Evolutionary conservation across 495 filamentous ascomycete species (phyloP).

Genomic region (Neurospora discreta): DNA sequence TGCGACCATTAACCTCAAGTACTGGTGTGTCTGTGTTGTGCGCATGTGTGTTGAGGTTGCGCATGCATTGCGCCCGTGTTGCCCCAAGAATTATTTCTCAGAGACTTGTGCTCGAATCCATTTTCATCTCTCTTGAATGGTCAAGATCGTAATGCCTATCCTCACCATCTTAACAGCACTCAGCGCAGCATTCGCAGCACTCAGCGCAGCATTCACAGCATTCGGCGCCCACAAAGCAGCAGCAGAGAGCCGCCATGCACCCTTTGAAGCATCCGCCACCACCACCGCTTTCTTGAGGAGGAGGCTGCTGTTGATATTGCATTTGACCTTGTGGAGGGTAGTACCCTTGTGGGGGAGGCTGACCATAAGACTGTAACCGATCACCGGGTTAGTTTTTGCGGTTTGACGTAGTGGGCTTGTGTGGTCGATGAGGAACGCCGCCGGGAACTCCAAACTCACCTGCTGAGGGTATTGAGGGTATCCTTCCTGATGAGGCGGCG

Average conservation of each 20-base stretch:
- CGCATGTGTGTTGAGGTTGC: background rate
- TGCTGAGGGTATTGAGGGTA: slow-evolving; percentile 22
- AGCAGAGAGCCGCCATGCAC: slow-evolving; percentile 62
- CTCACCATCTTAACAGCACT: slow-evolving; percentile 31
- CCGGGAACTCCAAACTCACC: slow-evolving; percentile 6
- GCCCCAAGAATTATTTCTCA: background rate
- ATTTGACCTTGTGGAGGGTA: slow-evolving; percentile 21
- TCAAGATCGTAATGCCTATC: background rate
- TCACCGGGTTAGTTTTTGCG: background rate
- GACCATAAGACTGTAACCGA: slow-evolving; percentile 9
- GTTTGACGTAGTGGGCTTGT: background rate
- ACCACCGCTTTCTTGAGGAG: slow-evolving; percentile 36
- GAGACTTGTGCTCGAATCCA: background rate
- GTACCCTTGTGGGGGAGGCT: slow-evolving; percentile 14
- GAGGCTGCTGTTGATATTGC: slow-evolving; percentile 51
- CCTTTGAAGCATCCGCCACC: slow-evolving; percentile 51
- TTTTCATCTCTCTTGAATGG: background rate
- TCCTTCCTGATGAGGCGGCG: slow-evolving; percentile 5
- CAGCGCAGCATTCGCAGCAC: slow-evolving; percentile 53
- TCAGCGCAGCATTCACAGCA: slow-evolving; percentile 69
- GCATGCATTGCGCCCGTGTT: background rate
- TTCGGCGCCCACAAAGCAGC: slow-evolving; percentile 70
- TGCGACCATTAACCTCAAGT: background rate
- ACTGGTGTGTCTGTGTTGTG: background rate
- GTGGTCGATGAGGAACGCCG: background rate